phyloP scores from a whole-genome alignment of 345 rosid genomes.

The sweet orange (Citrus sinensis) region DNA sequence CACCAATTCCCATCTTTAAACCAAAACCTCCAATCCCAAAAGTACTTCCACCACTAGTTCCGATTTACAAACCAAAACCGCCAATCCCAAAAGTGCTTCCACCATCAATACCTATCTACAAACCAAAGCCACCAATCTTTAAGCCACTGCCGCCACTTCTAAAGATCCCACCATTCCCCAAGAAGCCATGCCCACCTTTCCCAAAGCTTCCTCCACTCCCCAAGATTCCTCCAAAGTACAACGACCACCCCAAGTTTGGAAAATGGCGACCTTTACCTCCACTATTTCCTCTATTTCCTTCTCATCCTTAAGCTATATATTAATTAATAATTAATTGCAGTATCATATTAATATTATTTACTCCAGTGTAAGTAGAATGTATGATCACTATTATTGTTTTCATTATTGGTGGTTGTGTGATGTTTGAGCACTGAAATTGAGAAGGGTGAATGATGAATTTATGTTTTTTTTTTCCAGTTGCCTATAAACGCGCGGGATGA shows the following conservation, averaged over 20 bases:
- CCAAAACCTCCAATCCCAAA: conserved; percentile 13
- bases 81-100: conserved; percentile 16
- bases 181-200: conserved; percentile 20
- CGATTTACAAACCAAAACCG: conserved; percentile 21
- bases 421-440: neutral
- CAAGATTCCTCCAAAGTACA: conserved; percentile 41
- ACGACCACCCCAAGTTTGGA: conserved; percentile 44
- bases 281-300: conserved; percentile 14
- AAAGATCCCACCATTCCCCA: conserved; percentile 42
- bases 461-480: neutral
- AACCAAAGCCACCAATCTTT: conserved; percentile 8
- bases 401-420: neutral
- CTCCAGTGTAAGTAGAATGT: neutral
- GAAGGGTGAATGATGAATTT: neutral
- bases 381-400: neutral
- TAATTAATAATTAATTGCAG: neutral
- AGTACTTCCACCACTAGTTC: neutral
- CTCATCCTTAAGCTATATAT: conserved; percentile 12
- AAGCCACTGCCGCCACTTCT: conserved; percentile 44
- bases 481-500: neutral
- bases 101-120: conserved; percentile 2
- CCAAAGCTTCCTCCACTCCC: conserved; percentile 29
- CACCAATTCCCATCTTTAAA: conserved; percentile 27
- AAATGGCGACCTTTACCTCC: conserved; percentile 49
- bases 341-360: neutral